A percentile compares a stretch with the other conserved stretches of the same genome.
phyloP scores from a whole-genome alignment of 495 filamentous ascomycete genomes.

The Neurospora sp. region DNA sequence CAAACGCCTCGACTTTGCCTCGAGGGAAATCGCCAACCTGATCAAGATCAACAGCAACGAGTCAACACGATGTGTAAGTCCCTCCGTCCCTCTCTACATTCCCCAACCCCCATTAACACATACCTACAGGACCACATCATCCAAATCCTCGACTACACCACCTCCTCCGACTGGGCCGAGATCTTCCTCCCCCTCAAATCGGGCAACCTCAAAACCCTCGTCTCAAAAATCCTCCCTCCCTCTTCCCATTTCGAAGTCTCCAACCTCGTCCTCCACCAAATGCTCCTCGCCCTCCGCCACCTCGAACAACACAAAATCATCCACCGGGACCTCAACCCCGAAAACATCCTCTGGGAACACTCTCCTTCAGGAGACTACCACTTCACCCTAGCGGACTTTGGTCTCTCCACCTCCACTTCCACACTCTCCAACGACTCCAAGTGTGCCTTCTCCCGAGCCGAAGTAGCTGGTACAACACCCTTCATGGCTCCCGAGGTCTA shows the following conservation, averaged over 20 bases:
- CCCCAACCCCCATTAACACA: not conserved
- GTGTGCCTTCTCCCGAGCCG: not conserved
- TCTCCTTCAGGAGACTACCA: conserved; percentile 7
- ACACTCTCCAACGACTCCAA: conserved; percentile 5
- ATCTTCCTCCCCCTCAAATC: conserved; percentile 26
- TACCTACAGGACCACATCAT: conserved; percentile 21
- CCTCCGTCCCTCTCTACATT: not conserved
- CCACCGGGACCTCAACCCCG: conserved; percentile 72
- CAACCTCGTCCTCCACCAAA: conserved; percentile 19
- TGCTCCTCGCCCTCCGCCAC: conserved; percentile 24
- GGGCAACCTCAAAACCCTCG: conserved; percentile 18
- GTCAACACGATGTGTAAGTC: conserved; percentile 17
- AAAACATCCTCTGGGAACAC: conserved; percentile 51
- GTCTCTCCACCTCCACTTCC: conserved; percentile 16
- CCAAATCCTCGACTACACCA: conserved; percentile 13
- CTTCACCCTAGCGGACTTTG: conserved; percentile 29
- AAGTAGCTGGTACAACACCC: conserved; percentile 14
- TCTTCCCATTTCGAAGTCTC: conserved; percentile 1
- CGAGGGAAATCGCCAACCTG: conserved; percentile 18
- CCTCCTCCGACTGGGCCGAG: conserved; percentile 14
- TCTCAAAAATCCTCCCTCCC: not conserved
- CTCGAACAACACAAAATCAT: conserved; percentile 47
- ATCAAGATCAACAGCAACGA: conserved; percentile 15
- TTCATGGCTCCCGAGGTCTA: conserved; percentile 28
- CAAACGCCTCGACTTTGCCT: conserved; percentile 21